Conservation (phyloP, 2,329 filamentous ascomycete genomes). For the Xylariaceae sp. region DNA sequence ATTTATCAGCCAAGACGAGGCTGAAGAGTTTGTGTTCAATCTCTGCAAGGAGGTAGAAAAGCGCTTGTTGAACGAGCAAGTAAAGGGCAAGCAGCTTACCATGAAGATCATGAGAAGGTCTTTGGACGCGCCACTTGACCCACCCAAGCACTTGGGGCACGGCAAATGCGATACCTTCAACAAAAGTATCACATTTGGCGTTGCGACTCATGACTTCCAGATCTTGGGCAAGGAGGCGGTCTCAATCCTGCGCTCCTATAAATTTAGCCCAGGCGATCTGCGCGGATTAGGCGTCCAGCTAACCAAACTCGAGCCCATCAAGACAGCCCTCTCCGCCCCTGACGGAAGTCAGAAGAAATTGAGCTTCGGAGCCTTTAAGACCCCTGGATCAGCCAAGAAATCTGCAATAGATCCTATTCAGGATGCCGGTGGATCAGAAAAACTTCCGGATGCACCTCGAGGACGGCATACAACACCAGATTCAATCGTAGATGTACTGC, state of each 20-base stretch:
- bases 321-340: slow-evolving; percentile 56
- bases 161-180: slow-evolving; percentile 95
- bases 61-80: slow-evolving; percentile 79
- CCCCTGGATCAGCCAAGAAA: slow-evolving; percentile 48
- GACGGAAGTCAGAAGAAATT: slow-evolving; percentile 82
- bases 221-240: slow-evolving; percentile 81
- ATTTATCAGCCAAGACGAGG: slow-evolving; percentile 89
- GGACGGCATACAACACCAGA: slow-evolving; percentile 48
- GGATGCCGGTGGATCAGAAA: slow-evolving; percentile 47
- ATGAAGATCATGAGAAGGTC: slow-evolving; percentile 94
- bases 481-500: slow-evolving; percentile 61
- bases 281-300: slow-evolving; percentile 91
- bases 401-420: slow-evolving; percentile 53
- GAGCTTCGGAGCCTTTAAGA: slow-evolving; percentile 67
- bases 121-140: slow-evolving; percentile 85
- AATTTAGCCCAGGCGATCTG: slow-evolving; percentile 89
- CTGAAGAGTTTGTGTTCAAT: slow-evolving; percentile 87
- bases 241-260: slow-evolving; percentile 80
- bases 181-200: slow-evolving; percentile 81
- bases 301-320: slow-evolving; percentile 87
- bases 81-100: slow-evolving; percentile 86
- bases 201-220: slow-evolving; percentile 78
- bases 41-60: slow-evolving; percentile 85
- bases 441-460: slow-evolving; percentile 40
- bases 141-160: slow-evolving; percentile 91